These are phyloP conservation scores for Pleurotus platypus DNA, from an alignment of 768 basidiomycete species.

Conservation along the genomic window DNA sequence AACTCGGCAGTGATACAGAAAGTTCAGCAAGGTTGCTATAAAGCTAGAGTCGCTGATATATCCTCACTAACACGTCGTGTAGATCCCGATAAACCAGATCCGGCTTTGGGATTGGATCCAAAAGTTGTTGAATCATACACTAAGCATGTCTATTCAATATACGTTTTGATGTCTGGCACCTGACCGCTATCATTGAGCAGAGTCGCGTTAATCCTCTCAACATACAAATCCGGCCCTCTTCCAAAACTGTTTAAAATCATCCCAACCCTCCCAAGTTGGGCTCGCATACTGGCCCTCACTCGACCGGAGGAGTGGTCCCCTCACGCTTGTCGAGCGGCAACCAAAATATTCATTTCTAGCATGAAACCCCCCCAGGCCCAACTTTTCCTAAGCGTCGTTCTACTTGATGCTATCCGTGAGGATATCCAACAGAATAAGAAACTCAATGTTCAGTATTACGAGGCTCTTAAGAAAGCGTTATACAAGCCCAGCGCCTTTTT, in stretches of 20 bases:
- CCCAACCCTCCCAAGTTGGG: constrained; percentile 94
- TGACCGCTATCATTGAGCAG: constrained; percentile 34
- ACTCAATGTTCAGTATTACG: constrained; percentile 90
- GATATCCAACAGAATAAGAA: constrained; percentile 87
- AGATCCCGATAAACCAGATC: constrained; percentile 64
- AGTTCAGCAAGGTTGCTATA: constrained; percentile 49
- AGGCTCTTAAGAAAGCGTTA: constrained; percentile 85
- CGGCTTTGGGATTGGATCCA: constrained; percentile 85
- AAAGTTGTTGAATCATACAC: constrained; percentile 91
- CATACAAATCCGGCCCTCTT: constrained; percentile 90
- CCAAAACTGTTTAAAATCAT: constrained; percentile 99
- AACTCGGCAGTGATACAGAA: constrained; percentile 56
- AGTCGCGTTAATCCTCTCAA: constrained; percentile 78
- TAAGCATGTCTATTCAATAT: constrained; percentile 54
- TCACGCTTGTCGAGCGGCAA: constrained; percentile 91
- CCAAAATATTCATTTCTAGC: constrained; percentile 92
- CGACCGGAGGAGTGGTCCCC: constrained; percentile 93
- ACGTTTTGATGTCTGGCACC: neutral
- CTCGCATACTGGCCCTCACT: constrained; percentile 90
- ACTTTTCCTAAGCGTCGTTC: constrained; percentile 86
- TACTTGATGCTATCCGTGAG: constrained; percentile 85
- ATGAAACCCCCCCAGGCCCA: constrained; percentile 95
- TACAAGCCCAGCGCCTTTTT: constrained; percentile 99
- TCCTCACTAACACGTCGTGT: constrained; percentile 20
- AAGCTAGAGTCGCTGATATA: constrained; percentile 39